Evolutionary conservation across 371 early-diverging fungal species (phyloP).

Genomic region (Mortierella sp.): DNA sequence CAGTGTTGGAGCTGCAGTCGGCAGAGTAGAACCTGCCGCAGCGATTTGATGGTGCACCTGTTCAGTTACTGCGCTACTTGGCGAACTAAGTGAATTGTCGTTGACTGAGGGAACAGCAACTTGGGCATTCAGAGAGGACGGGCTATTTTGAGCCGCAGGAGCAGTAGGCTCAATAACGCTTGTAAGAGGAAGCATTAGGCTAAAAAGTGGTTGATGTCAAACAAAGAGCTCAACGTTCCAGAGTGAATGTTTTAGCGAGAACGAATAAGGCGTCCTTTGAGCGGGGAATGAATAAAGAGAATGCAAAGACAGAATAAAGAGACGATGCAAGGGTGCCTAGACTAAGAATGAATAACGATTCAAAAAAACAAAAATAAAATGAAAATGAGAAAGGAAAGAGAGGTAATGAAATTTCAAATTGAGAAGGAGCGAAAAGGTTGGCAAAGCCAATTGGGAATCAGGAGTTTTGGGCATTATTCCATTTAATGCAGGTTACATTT

Average conservation of each 20-base stretch:
- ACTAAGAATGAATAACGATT: too few relatives aligned
- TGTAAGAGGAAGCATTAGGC: neutral
- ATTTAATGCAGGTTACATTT: too few relatives aligned
- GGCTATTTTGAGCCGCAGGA: neutral
- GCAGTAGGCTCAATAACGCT: neutral
- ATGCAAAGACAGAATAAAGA: neutral
- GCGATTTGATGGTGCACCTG: neutral
- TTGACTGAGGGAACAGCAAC: neutral
- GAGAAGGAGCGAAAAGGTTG: too few relatives aligned
- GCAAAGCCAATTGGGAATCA: too few relatives aligned
- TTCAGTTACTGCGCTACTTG: constrained; percentile 8
- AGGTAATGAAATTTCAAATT: too few relatives aligned
- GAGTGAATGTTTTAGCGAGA: neutral
- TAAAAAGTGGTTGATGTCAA: neutral
- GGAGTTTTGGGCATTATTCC: too few relatives aligned
- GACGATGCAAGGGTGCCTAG: too few relatives aligned
- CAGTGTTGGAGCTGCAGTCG: neutral
- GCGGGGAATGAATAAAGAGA: neutral
- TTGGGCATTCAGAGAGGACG: too few relatives aligned
- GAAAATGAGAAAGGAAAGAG: too few relatives aligned
- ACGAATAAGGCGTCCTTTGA: neutral
- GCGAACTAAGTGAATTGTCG: neutral
- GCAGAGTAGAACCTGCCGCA: constrained; percentile 16
- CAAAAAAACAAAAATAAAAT: too few relatives aligned
- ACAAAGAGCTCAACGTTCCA: neutral